Conservation (phyloP, 345 rosid species). For the Pistacia vera region DNA sequence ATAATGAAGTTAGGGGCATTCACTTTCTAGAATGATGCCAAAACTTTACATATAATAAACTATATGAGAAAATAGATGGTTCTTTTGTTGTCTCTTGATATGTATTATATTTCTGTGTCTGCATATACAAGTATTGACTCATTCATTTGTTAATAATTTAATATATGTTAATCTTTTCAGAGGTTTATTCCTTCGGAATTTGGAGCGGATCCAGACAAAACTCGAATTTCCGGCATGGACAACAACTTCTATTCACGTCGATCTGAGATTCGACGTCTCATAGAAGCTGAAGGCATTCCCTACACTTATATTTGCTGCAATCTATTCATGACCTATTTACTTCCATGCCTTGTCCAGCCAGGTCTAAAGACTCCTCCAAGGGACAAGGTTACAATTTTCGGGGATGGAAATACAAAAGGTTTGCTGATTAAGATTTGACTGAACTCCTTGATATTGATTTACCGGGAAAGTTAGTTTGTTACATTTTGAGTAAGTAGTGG, state of each 20-base stretch:
- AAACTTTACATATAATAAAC: neutral
- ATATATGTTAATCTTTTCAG: slow-evolving; percentile 38
- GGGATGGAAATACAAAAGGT: slow-evolving; percentile 79
- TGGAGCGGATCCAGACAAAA: slow-evolving; percentile 74
- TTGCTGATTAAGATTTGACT: slow-evolving; percentile 9
- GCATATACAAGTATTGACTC: neutral
- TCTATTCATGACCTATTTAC: slow-evolving; percentile 58
- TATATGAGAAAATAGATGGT: neutral
- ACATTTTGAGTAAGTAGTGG: neutral
- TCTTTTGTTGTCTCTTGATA: neutral
- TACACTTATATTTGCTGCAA: slow-evolving; percentile 72
- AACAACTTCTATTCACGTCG: slow-evolving; percentile 56
- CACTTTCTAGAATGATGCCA: neutral
- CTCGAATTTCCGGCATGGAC: slow-evolving; percentile 59
- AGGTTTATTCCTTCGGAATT: slow-evolving; percentile 88
- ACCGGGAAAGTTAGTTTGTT: neutral
- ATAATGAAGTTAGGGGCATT: neutral
- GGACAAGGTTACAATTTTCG: slow-evolving; percentile 64
- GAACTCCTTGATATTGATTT: neutral
- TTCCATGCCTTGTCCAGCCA: slow-evolving; percentile 77
- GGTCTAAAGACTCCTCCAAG: slow-evolving; percentile 63
- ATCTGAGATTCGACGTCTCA: slow-evolving; percentile 64
- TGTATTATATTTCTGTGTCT: neutral
- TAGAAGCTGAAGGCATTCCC: slow-evolving; percentile 70
- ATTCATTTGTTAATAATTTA: neutral